Base-by-base conservation (phyloP, 2,329 filamentous ascomycete genomes). In the Ilyonectria destructans region DNA sequence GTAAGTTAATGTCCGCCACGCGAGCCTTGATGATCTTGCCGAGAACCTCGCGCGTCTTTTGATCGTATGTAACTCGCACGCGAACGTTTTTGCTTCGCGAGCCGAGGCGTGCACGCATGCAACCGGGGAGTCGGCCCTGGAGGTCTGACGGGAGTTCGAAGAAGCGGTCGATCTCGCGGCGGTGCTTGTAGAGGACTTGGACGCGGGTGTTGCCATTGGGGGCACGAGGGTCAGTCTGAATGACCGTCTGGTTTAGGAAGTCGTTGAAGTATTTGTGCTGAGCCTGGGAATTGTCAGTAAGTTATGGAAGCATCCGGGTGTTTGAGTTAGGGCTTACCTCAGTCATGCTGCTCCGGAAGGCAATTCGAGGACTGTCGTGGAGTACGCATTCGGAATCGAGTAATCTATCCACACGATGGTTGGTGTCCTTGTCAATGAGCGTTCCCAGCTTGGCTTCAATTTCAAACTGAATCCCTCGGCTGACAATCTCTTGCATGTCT, bases 401-500 rank as follows among this genome's bases (percentile, higher is more conserved):
- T 6, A 90, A 89, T 10, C 95, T 82, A 10, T 87, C 83, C 29
- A 95, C 83, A n/a, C 94, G 88, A 54, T 91, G 86, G 64, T 92
- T 89, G 7, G 90, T 93, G 68, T 91, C 88, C 77, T 90, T 90
- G 79, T 94, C 91, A 65, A 96, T 89, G 15, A 98, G 86, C 29
- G 90, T 92, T 19, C 96, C 96, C 55, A 98, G 85, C 80, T 98
- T 98, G 10, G 95, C 96, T 82, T 99, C 96, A 62, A 99, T 93
- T 81, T 99, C 96, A 60, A 98, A 91, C 68, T 94, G 88, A 15
- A 95, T 91, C 7, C 90, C 90, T 17, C 88, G 86, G 58, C 88
- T 87, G 17, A 84, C 81, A 21, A 92, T 88, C 72, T 92, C 90
- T 35, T 87, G 87, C 43, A 91, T 85, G 71, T 93, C 89, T n/a